Conservation (phyloP, 2,329 filamentous ascomycete genomes). For the Geosmithia putterillii region DNA sequence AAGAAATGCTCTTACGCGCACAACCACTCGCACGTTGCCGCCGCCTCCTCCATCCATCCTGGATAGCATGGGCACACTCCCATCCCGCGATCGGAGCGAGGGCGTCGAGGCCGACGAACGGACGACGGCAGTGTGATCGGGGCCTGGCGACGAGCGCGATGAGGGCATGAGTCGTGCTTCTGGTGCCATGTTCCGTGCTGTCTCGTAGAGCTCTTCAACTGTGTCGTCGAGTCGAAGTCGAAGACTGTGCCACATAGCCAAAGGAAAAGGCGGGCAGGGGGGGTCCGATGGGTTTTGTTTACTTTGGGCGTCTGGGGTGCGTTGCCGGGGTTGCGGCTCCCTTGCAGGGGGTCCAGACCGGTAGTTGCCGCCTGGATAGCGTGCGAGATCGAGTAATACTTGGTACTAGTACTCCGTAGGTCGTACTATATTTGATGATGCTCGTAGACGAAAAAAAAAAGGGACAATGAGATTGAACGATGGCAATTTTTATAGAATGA, state of each 20-base stretch:
- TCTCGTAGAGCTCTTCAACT: slow-evolving; percentile 24
- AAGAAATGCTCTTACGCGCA: slow-evolving; percentile 68
- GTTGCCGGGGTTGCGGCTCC: slow-evolving; percentile 17
- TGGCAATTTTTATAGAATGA: too few species aligned
- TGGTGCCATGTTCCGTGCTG: slow-evolving; percentile 26
- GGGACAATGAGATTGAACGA: too few species aligned
- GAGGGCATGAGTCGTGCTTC: slow-evolving; percentile 33
- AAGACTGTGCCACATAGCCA: slow-evolving; percentile 24
- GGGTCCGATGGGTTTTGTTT: slow-evolving; percentile 15
- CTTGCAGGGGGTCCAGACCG: background rate
- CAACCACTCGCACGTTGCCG: slow-evolving; percentile 73
- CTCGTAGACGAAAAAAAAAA: too few species aligned
- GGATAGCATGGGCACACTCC: slow-evolving; percentile 43
- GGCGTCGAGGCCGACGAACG: slow-evolving; percentile 67
- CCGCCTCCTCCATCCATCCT: slow-evolving; percentile 54
- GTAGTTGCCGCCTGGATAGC: background rate
- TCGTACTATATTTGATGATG: too few species aligned
- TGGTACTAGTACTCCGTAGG: too few species aligned
- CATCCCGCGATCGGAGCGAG: slow-evolving; percentile 62
- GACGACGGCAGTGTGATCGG: slow-evolving; percentile 19
- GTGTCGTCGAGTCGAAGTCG: slow-evolving; percentile 25
- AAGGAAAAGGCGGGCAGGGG: background rate
- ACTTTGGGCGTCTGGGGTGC: slow-evolving; percentile 10
- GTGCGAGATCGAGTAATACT: background rate
- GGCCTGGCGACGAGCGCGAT: slow-evolving; percentile 3